Percentiles rank a stretch among this genome's conserved stretches.
Conservation (phyloP, 1,284 basidiomycete species). For the Rhodotorula sp. region DNA sequence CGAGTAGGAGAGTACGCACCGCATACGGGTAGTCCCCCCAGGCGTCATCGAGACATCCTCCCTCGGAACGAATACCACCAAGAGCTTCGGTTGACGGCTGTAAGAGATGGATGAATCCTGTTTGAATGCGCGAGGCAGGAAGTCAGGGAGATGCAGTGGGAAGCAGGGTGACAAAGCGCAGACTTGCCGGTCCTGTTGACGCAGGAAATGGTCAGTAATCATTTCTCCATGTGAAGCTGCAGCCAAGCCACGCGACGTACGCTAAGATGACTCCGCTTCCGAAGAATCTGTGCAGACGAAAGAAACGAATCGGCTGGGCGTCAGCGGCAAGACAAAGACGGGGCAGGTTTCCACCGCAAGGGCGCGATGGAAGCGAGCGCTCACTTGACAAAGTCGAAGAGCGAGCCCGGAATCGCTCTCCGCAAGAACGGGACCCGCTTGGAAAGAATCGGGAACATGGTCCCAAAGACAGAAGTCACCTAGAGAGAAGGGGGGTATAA, state of each 20-base stretch:
- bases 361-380: background rate
- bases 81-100: constrained; percentile 51
- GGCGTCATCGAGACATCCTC: constrained; percentile 66
- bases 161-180: constrained; percentile 53
- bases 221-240: background rate
- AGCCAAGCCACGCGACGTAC: constrained; percentile 55
- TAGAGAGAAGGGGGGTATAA: background rate
- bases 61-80: constrained; percentile 52
- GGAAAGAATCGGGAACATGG: constrained; percentile 78
- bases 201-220: background rate
- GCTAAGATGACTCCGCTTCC: constrained; percentile 59
- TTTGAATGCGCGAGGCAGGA: constrained; percentile 47
- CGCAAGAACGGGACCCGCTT: constrained; percentile 53
- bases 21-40: constrained; percentile 47
- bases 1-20: constrained; percentile 15
- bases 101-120: constrained; percentile 55
- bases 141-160: constrained; percentile 50
- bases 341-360: too few relatives aligned
- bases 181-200: background rate
- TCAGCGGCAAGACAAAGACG: background rate
- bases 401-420: constrained; percentile 42
- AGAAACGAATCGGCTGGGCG: background rate
- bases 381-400: constrained; percentile 69
- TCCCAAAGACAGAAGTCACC: constrained; percentile 54
- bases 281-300: constrained; percentile 4